Evolutionary conservation across 352 stramenopile genomes (phyloP), one percentile per base, ranked within the genome.

Genomic region (Hyaloperonospora brassicae): DNA sequence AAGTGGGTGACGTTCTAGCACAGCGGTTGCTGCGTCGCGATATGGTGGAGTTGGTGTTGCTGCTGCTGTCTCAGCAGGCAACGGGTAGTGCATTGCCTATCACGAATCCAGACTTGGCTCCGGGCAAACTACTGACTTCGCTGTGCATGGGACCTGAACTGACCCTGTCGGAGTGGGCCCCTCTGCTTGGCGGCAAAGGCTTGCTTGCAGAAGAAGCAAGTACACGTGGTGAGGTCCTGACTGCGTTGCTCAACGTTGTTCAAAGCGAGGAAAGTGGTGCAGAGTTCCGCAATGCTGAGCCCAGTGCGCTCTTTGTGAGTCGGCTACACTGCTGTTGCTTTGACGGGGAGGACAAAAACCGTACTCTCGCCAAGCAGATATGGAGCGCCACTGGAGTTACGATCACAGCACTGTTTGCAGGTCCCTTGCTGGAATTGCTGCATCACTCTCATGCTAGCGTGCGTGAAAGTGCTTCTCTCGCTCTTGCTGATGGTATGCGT

Each of bases 401-500:
- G 40, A 59, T 91, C 27, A 76, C 73, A n/a, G 64, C 70, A 38
- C 60, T 84, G 10, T 90, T 84, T 53, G 79, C 79, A 0, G 80
- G 70, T 1, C 69, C 73, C 4, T 47, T 95, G 40, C 68, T 93
- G 11, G 63, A 72, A 35, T 53, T 96, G 46, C 61, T 97, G 5
- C 82, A 84, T 52, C 87, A 97, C 64, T 47, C 61, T 11, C 70
- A 86, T 44, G 63, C 51, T 23, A 87, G 87, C 46, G 84, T 95
- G 4, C 85, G 87, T 31, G 77, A 87, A 53, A 86, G 76, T 6
- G 85, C 85, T 9, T 77, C 79, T 34, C 68, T 85, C 14, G 84
- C 84, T 17, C 72, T 96, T 53, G 85, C 86, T 2, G 70, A 86
- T 25, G 87, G 80, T 36, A 85, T 95, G 77, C 72, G 70, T 40